Evolutionary conservation across 139 green algal genomes (phyloP).

Genomic region (Picochlorum costavermella): DNA sequence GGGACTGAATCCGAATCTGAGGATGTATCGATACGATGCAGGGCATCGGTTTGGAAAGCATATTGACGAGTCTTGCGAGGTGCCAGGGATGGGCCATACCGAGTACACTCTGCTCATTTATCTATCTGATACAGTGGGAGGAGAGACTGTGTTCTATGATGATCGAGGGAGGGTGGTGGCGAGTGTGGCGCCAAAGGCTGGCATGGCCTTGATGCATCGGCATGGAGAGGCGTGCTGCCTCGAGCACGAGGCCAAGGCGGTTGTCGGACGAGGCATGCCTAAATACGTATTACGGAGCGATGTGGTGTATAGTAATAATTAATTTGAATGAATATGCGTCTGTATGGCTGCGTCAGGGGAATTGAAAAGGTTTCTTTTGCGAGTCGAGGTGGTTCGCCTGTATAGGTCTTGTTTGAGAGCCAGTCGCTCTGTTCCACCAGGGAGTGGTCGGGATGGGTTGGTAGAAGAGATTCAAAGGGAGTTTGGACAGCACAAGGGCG

Average conservation of each 20-base stretch:
- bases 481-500: conserved; percentile 3
- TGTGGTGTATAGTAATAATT: conserved; percentile 34
- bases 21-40: conserved; percentile 54
- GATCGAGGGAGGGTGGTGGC: conserved; percentile 15
- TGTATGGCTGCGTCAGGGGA: neutral
- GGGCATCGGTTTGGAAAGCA: conserved; percentile 55
- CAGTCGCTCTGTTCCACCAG: neutral
- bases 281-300: conserved; percentile 72
- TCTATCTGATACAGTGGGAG: conserved; percentile 27
- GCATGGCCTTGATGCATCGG: conserved; percentile 52
- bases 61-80: conserved; percentile 39
- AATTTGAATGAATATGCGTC: neutral
- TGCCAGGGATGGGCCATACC: conserved; percentile 18
- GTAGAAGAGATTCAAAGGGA: conserved; percentile 2
- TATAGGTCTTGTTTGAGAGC: conserved; percentile 21
- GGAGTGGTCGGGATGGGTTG: no score
- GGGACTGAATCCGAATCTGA: conserved; percentile 52
- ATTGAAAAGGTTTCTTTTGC: conserved; percentile 13
- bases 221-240: conserved; percentile 57
- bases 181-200: conserved; percentile 33
- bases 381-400: conserved; percentile 21
- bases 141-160: conserved; percentile 48
- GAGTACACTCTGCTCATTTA: conserved; percentile 64
- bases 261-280: conserved; percentile 28
- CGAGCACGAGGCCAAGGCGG: conserved; percentile 48